A percentile compares a stretch with the other conserved stretches of the same genome.
These are phyloP conservation scores for Pyrenophora graminea DNA, from an alignment of 2,329 filamentous ascomycete species.

Conservation along the genomic window DNA sequence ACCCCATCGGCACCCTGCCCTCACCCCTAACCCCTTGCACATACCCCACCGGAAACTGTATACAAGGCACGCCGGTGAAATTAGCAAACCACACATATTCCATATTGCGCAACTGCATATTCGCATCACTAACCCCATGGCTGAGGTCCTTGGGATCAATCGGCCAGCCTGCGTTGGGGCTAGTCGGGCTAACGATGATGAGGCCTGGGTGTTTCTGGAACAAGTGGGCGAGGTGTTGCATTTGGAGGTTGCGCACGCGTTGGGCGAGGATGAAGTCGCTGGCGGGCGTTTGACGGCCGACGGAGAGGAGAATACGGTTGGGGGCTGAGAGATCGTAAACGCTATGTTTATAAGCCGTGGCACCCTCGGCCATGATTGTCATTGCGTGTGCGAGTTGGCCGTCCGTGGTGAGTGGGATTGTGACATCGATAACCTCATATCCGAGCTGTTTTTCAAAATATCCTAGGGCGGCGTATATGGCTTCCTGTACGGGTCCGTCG, in stretches of 20 bases:
- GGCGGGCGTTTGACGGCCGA: conserved; percentile 67
- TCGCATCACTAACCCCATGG: conserved; percentile 72
- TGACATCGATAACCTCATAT: conserved; percentile 64
- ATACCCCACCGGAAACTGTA: conserved; percentile 77
- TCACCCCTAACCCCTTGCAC: conserved; percentile 56
- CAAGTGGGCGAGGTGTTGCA: conserved; percentile 75
- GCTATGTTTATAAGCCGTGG: conserved; percentile 53
- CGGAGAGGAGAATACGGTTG: conserved; percentile 71
- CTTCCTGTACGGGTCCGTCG: conserved; percentile 63
- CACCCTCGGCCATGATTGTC: conserved; percentile 75
- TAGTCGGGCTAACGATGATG: conserved; percentile 77
- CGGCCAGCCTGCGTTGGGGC: conserved; percentile 75
- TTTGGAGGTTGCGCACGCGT: conserved; percentile 73
- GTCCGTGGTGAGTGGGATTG: conserved; percentile 68
- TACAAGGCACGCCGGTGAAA: conserved; percentile 75
- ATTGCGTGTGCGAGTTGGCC: conserved; percentile 77
- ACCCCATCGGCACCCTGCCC: conserved; percentile 60
- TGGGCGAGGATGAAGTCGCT: conserved; percentile 74
- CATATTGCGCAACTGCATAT: conserved; percentile 76
- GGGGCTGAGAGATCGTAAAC: conserved; percentile 64
- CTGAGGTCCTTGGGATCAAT: conserved; percentile 66
- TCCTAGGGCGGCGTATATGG: conserved; percentile 66
- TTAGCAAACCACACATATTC: conserved; percentile 86
- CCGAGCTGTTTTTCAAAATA: conserved; percentile 58
- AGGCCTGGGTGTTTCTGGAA: conserved; percentile 74